phyloP scores from a whole-genome alignment of 495 filamentous ascomycete genomes.

The Penicillium bialowiezense region DNA sequence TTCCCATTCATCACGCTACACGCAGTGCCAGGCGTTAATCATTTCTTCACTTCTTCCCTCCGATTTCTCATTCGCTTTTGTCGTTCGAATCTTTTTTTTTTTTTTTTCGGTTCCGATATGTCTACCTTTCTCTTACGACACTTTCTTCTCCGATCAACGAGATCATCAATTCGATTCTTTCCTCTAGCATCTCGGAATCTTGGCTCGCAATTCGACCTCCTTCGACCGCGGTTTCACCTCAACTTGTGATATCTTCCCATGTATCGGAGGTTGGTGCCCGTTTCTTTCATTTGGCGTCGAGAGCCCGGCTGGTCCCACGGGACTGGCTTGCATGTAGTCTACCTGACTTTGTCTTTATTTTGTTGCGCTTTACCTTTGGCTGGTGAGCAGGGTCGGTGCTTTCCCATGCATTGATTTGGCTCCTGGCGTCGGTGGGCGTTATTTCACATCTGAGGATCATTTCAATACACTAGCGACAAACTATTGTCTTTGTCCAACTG shows the following conservation, averaged over 20 bases:
- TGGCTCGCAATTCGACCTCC: background rate
- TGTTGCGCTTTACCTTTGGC: conserved; percentile 1
- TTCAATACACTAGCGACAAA: conserved; percentile 17
- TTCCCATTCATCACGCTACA: conserved; percentile 24
- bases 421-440: background rate
- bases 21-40: conserved; percentile 24
- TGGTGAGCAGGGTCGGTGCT: background rate
- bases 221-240: background rate
- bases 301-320: background rate
- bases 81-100: conserved; percentile 11
- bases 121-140: background rate
- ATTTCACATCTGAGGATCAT: conserved; percentile 7
- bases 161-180: conserved; percentile 4
- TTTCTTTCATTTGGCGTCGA: no score
- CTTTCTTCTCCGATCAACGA: conserved; percentile 6
- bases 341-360: conserved; percentile 6
- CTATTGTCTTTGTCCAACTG: conserved; percentile 23
- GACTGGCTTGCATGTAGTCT: conserved; percentile 15
- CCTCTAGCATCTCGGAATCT: background rate
- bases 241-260: background rate
- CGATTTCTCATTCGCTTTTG: conserved; percentile 21
- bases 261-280: background rate
- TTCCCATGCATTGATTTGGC: background rate
- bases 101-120: conserved; percentile 4
- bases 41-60: conserved; percentile 17